phyloP scores from a whole-genome alignment of 2,329 filamentous ascomycete genomes.

The Plenodomus biglobosus region DNA sequence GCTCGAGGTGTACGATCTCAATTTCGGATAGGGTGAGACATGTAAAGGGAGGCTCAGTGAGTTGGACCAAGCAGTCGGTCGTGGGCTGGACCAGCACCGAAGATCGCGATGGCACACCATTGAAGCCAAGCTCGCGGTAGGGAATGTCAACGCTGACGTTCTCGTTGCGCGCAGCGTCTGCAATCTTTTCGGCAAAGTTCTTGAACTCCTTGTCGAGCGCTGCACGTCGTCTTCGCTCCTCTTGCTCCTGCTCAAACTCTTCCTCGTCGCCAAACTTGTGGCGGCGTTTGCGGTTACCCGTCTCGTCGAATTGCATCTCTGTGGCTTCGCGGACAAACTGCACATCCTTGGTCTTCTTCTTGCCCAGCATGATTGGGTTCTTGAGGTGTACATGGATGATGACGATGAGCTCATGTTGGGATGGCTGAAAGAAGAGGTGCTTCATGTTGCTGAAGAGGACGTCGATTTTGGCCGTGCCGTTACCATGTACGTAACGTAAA shows the following conservation, averaged over 20 bases:
- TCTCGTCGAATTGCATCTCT: conserved; percentile 98
- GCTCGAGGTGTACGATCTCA: conserved; percentile 92
- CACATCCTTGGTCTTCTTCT: conserved; percentile 98
- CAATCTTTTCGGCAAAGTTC: conserved; percentile 94
- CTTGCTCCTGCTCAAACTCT: conserved; percentile 97
- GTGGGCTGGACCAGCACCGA: conserved; percentile 96
- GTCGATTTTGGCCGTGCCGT: conserved; percentile 79
- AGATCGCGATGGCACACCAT: conserved; percentile 91
- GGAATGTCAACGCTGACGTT: conserved; percentile 93
- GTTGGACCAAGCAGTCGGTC: conserved; percentile 93
- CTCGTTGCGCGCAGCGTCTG: conserved; percentile 89
- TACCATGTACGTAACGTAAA: conserved; percentile 86
- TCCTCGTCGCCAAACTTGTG: conserved; percentile 98
- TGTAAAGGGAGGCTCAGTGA: conserved; percentile 95
- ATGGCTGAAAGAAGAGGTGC: conserved; percentile 98
- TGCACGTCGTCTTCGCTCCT: conserved; percentile 87
- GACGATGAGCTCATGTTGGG: conserved; percentile 92
- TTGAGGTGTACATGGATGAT: conserved; percentile 98
- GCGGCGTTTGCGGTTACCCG: conserved; percentile 95
- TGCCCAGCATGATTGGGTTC: conserved; percentile 96
- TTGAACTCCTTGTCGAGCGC: conserved; percentile 96
- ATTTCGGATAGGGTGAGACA: conserved; percentile 95
- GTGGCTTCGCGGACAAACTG: conserved; percentile 98
- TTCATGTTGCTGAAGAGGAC: conserved; percentile 98
- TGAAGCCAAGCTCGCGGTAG: conserved; percentile 93